A percentile compares a stretch with the other conserved stretches of the same genome.
Conservation (phyloP, 129 eudicot genomes). For the Erigeron canadensis region DNA sequence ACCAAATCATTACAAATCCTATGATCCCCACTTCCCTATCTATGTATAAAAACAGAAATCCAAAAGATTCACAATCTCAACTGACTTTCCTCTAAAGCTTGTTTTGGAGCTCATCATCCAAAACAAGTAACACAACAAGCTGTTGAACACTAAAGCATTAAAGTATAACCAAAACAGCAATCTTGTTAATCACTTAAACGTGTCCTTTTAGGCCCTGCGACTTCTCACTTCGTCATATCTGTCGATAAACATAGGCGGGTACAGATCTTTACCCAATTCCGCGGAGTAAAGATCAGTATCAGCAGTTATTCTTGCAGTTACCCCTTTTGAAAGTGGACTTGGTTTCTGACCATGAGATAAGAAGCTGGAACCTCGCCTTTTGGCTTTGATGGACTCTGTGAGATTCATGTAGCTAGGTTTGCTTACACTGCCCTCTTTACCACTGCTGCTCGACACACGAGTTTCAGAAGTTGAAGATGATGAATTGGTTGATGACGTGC, state of each 20-base stretch:
- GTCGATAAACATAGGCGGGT: slow-evolving; percentile 52
- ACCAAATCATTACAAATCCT: slow-evolving; percentile 28
- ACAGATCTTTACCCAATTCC: slow-evolving; percentile 57
- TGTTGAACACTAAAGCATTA: slow-evolving; percentile 52
- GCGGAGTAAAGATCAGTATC: slow-evolving; percentile 59
- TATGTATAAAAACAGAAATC: slow-evolving; percentile 33
- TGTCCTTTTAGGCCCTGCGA: slow-evolving; percentile 20
- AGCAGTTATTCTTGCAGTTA: slow-evolving; percentile 55
- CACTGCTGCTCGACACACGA: slow-evolving; percentile 47
- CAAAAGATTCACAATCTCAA: slow-evolving; percentile 41
- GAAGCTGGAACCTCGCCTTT: slow-evolving; percentile 51
- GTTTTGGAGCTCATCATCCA: slow-evolving; percentile 21
- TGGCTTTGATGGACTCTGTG: slow-evolving; percentile 81
- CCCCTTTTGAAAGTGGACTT: slow-evolving; percentile 61
- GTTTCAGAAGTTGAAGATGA: slow-evolving; percentile 63
- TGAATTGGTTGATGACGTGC: slow-evolving; percentile 60
- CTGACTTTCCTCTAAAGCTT: slow-evolving; percentile 32
- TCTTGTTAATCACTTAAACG: slow-evolving; percentile 11
- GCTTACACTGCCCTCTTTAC: slow-evolving; percentile 35
- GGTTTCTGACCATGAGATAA: slow-evolving; percentile 33
- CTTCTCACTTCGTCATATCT: slow-evolving; percentile 37
- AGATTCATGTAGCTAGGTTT: slow-evolving; percentile 75
- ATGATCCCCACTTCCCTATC: slow-evolving; percentile 36
- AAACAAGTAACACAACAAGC: slow-evolving; percentile 56
- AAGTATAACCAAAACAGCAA: slow-evolving; percentile 17